A percentile compares a stretch with the other conserved stretches of the same genome.
These are phyloP conservation scores for Talaromyces nanjingensis DNA, from an alignment of 495 filamentous ascomycete species.

Conservation along the genomic window DNA sequence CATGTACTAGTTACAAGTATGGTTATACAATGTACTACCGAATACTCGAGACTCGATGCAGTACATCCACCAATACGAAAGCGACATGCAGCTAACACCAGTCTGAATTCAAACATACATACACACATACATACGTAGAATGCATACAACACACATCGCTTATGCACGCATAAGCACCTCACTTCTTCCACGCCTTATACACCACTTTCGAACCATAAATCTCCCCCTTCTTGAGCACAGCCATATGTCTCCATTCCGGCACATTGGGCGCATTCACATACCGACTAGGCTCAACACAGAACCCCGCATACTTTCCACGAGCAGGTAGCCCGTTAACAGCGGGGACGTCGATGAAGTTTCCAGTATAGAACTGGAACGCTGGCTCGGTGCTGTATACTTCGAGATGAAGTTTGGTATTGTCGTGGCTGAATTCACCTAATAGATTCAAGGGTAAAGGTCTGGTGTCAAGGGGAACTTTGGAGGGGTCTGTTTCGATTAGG, in stretches of 20 bases:
- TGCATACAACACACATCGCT: background rate
- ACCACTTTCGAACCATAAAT: slow-evolving; percentile 63
- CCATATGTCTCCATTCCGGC: slow-evolving; percentile 67
- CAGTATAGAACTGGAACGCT: slow-evolving; percentile 94
- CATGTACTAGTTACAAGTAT: background rate
- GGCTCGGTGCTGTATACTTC: slow-evolving; percentile 86
- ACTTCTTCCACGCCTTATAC: slow-evolving; percentile 63
- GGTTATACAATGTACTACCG: background rate
- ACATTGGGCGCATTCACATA: slow-evolving; percentile 85
- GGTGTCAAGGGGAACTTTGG: slow-evolving; percentile 68
- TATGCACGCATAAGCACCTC: background rate
- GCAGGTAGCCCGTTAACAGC: slow-evolving; percentile 57
- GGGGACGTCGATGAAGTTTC: slow-evolving; percentile 73
- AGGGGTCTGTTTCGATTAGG: slow-evolving; percentile 57
- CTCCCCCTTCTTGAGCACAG: slow-evolving; percentile 65
- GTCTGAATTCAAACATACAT: no score
- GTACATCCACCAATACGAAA: background rate
- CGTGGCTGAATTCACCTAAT: slow-evolving; percentile 63
- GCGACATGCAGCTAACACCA: no score
- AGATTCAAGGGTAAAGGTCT: slow-evolving; percentile 54
- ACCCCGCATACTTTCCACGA: slow-evolving; percentile 60
- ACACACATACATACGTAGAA: background rate
- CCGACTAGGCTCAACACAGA: slow-evolving; percentile 86
- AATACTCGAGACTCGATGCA: background rate
- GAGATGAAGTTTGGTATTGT: slow-evolving; percentile 64